These are phyloP conservation scores for Xylariaceae sp. DNA, from an alignment of 2,329 filamentous ascomycete species.

Conservation along the genomic window DNA sequence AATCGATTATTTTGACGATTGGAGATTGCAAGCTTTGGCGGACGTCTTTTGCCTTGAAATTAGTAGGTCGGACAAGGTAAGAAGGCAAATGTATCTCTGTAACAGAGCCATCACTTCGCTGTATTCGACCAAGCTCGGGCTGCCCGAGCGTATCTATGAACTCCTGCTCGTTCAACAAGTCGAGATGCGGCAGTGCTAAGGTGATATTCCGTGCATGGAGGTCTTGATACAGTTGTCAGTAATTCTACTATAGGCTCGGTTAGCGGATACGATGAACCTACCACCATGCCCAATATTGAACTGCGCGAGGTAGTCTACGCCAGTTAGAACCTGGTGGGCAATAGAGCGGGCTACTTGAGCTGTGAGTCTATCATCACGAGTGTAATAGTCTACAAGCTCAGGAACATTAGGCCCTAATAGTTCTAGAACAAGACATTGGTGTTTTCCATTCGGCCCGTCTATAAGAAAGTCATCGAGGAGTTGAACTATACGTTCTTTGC, in stretches of 20 bases:
- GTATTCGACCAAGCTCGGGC: constrained; percentile 1
- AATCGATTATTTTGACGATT: constrained; percentile 12
- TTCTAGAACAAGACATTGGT: constrained; percentile 12
- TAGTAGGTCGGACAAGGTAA: constrained; percentile 8
- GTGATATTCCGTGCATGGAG: constrained; percentile 6
- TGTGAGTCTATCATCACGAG: constrained; percentile 4
- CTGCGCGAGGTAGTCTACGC: constrained; percentile 6
- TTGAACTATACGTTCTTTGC: constrained; percentile 3
- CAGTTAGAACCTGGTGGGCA: constrained; percentile 3
- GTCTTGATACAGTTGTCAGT: constrained; percentile 1
- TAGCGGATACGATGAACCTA: not conserved
- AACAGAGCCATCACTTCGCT: not conserved
- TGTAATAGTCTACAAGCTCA: not conserved
- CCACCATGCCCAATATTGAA: constrained; percentile 8
- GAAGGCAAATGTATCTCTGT: not conserved
- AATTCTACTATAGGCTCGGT: not conserved
- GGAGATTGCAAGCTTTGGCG: not conserved
- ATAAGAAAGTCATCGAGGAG: constrained; percentile 9
- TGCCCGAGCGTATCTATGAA: not conserved
- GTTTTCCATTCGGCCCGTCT: constrained; percentile 8
- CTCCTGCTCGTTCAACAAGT: constrained; percentile 1
- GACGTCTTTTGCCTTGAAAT: not conserved
- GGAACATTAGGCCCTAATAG: constrained; percentile 6
- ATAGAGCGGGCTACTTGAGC: not conserved
- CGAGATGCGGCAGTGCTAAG: not conserved